phyloP scores from a whole-genome alignment of 2,329 filamentous ascomycete genomes.

The Exophiala viscosa region DNA sequence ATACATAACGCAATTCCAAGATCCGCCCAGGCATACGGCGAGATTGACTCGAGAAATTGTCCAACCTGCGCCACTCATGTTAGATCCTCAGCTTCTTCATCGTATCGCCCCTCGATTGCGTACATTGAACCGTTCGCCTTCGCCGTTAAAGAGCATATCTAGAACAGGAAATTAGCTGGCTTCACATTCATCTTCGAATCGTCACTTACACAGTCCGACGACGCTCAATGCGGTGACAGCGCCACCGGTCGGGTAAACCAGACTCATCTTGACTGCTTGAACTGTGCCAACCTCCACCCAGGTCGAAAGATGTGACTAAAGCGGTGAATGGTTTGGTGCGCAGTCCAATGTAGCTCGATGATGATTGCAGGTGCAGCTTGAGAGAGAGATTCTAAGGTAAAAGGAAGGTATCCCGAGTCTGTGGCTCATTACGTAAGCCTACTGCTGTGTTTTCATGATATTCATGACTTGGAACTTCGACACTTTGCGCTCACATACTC shows the following conservation, averaged over 20 bases:
- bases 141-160: constrained; percentile 99
- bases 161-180: constrained; percentile 21
- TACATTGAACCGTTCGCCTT: constrained; percentile 94
- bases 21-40: constrained; percentile 89
- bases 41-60: constrained; percentile 88
- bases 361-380: constrained; percentile 20
- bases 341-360: constrained; percentile 7
- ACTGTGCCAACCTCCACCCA: neutral
- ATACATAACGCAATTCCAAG: constrained; percentile 92
- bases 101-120: constrained; percentile 28
- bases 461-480: no score
- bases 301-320: no score
- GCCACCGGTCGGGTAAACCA: constrained; percentile 67
- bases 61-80: constrained; percentile 61
- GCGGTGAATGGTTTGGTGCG: neutral
- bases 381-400: neutral
- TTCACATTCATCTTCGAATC: neutral
- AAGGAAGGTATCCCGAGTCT: constrained; percentile 13
- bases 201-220: constrained; percentile 71
- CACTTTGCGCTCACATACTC: no score
- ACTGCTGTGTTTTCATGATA: no score
- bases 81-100: neutral
- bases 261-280: constrained; percentile 58
- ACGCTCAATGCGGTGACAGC: constrained; percentile 65
- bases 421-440: no score